Evolutionary conservation across 179 eudicot species (phyloP).

Genomic region (Beta corolliflora): DNA sequence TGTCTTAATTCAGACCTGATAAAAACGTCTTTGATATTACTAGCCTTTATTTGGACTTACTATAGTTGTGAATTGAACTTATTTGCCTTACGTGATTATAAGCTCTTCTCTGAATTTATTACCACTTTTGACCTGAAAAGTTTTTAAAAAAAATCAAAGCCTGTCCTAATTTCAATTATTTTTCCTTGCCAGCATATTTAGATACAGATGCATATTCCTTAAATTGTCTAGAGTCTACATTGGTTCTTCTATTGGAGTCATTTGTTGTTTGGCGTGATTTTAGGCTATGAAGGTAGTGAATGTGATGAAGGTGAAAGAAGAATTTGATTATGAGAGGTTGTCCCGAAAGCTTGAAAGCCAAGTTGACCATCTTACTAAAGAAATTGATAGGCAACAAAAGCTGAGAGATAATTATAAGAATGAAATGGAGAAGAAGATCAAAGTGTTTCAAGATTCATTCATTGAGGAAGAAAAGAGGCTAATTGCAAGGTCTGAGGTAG

Average conservation of each 20-base stretch:
- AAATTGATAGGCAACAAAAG: slow-evolving; percentile 89
- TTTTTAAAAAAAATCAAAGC: neutral
- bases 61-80: neutral
- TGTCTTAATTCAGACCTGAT: neutral
- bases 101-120: neutral
- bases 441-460: slow-evolving; percentile 62
- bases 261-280: slow-evolving; percentile 27
- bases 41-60: neutral
- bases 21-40: neutral
- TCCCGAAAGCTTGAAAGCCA: slow-evolving; percentile 86
- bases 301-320: slow-evolving; percentile 88
- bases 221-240: neutral
- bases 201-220: neutral
- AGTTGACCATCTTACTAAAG: slow-evolving; percentile 76
- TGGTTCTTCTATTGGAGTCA: neutral
- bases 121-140: neutral
- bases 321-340: slow-evolving; percentile 91
- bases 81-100: neutral
- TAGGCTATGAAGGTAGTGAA: slow-evolving; percentile 99
- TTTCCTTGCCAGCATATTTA: neutral
- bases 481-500: slow-evolving; percentile 86
- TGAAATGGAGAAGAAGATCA: slow-evolving; percentile 67
- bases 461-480: slow-evolving; percentile 70
- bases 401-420: slow-evolving; percentile 59
- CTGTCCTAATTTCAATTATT: neutral